Percentiles rank a stretch among this genome's conserved stretches.
phyloP scores from a whole-genome alignment of 108 stramenopile species.

The Skeletonema marinoi region DNA sequence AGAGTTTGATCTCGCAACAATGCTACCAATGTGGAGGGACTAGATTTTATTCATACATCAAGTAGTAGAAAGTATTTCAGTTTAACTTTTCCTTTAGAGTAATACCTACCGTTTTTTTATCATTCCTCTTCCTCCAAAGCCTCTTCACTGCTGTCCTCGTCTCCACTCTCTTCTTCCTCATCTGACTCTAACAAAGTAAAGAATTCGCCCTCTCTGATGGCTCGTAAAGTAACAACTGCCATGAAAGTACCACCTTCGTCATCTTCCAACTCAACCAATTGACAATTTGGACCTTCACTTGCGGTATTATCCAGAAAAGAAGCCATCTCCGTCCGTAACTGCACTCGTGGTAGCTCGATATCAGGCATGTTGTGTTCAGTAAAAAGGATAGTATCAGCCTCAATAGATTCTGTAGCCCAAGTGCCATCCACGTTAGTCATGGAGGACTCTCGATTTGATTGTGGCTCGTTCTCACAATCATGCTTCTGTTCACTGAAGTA shows the following conservation, averaged over 20 bases:
- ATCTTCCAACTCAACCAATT: conserved; percentile 69
- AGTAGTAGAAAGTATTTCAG: not conserved
- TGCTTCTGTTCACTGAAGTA: conserved; percentile 34
- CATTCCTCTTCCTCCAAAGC: conserved; percentile 11
- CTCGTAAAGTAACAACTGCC: conserved; percentile 76
- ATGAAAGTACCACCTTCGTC: conserved; percentile 62
- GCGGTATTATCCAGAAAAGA: too few relatives aligned
- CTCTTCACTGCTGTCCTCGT: conserved; percentile 18
- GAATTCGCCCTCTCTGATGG: conserved; percentile 82
- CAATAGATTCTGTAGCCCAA: conserved; percentile 81
- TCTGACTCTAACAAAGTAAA: conserved; percentile 79
- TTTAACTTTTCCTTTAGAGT: not conserved
- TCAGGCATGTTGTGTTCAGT: conserved; percentile 75
- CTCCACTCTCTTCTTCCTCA: conserved; percentile 41
- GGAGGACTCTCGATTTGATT: not conserved
- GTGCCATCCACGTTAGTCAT: conserved; percentile 89
- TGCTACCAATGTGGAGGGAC: not conserved
- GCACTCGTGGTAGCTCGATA: conserved; percentile 64
- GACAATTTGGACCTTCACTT: conserved; percentile 62
- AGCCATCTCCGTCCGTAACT: too few relatives aligned
- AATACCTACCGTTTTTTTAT: not conserved
- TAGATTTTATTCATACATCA: not conserved
- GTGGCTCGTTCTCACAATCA: not conserved
- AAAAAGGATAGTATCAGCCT: conserved; percentile 81
- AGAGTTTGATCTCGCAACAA: not conserved